phyloP scores from a whole-genome alignment of 139 green algal genomes.

The Mychonastes homosphaera region DNA sequence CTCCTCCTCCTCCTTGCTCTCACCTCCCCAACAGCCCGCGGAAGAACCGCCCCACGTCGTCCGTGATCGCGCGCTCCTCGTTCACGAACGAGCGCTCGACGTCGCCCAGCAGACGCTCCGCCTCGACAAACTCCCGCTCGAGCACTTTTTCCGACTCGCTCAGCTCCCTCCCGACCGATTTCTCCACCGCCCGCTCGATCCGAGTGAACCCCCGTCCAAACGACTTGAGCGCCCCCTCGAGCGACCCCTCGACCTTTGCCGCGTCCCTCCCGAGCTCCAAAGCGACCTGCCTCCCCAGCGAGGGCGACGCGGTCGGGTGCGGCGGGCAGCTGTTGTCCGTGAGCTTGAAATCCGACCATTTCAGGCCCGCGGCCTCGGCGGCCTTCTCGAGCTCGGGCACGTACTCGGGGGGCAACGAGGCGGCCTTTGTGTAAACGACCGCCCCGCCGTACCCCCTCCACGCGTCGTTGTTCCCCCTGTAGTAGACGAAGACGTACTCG shows the following conservation, averaged over 20 bases:
- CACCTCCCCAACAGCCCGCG: no score
- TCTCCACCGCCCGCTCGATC: slow-evolving; percentile 14
- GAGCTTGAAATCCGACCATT: slow-evolving; percentile 54
- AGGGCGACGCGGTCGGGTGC: slow-evolving; percentile 21
- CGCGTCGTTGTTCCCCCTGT: slow-evolving; percentile 77
- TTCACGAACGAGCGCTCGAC: no score
- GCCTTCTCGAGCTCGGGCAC: slow-evolving; percentile 16
- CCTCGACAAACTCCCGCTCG: slow-evolving; percentile 12
- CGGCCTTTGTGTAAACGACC: slow-evolving; percentile 40
- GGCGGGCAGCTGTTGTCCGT: slow-evolving; percentile 78
- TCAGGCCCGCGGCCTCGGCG: slow-evolving; percentile 8
- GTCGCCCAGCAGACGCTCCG: slow-evolving; percentile 19
- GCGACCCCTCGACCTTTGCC: slow-evolving; percentile 4
- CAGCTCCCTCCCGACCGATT: slow-evolving; percentile 16
- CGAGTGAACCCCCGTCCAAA: slow-evolving; percentile 63
- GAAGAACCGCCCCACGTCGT: no score
- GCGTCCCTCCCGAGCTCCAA: slow-evolving; percentile 6
- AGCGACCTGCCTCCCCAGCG: slow-evolving; percentile 1
- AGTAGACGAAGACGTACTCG: slow-evolving; percentile 78
- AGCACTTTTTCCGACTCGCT: slow-evolving; percentile 23
- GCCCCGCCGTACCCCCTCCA: slow-evolving; percentile 82
- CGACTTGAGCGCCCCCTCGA: slow-evolving; percentile 33
- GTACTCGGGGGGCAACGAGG: slow-evolving; percentile 33
- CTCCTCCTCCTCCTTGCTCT: no score
- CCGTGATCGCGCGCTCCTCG: no score